Percentiles rank a stretch among this genome's conserved stretches.
Evolutionary conservation across 345 rosid genomes (phyloP).

Genomic region (Corchorus capsularis): DNA sequence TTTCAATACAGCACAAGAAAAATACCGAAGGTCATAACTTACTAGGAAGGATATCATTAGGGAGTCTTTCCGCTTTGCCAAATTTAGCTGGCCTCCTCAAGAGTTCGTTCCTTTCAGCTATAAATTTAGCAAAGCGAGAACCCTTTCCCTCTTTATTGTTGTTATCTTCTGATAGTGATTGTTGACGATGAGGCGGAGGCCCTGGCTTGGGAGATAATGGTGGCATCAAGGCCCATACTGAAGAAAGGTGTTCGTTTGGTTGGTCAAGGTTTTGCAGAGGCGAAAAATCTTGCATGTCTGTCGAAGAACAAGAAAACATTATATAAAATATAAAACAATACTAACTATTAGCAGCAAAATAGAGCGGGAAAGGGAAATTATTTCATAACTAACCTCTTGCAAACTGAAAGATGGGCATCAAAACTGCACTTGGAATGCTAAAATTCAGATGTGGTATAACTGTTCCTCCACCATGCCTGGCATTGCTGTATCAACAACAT

Average conservation of each 20-base stretch:
- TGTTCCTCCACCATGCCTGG: conserved; percentile 86
- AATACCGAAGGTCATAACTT: conserved; percentile 55
- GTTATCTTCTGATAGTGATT: conserved; percentile 41
- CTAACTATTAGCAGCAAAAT: background rate
- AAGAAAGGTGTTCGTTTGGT: conserved; percentile 61
- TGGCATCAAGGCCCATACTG: conserved; percentile 86
- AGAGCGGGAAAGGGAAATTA: background rate
- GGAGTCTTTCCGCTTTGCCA: conserved; percentile 30
- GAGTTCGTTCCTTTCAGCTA: conserved; percentile 53
- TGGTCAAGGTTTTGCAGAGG: conserved; percentile 64
- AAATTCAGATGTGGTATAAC: conserved; percentile 91
- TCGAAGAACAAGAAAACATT: background rate
- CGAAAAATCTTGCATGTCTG: conserved; percentile 59
- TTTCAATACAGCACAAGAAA: background rate
- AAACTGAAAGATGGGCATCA: conserved; percentile 75
- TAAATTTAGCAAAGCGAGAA: conserved; percentile 80
- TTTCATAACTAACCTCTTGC: conserved; percentile 58
- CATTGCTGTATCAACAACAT: conserved; percentile 61
- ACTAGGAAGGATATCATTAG: conserved; percentile 42
- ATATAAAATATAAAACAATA: conserved; percentile 4
- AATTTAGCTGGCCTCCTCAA: conserved; percentile 39
- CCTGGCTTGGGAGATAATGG: conserved; percentile 57
- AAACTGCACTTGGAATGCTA: conserved; percentile 84
- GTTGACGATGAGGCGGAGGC: conserved; percentile 46
- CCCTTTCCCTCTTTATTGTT: conserved; percentile 58